Conservation (phyloP, 1,284 basidiomycete species). For the Leccinum fuscescens region DNA sequence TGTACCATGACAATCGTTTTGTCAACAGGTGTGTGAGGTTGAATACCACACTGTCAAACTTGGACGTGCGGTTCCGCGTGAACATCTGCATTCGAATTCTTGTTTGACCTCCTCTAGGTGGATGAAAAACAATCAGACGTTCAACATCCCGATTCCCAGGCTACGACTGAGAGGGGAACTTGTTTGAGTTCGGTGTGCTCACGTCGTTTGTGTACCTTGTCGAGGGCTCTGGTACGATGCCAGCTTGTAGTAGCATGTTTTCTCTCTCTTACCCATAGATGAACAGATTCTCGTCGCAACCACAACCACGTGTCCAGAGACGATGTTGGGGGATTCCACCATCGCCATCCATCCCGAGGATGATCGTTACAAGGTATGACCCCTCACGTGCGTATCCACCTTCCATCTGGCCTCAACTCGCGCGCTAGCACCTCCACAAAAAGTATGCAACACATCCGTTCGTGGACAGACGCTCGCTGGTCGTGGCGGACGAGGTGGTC, state of each 20-base stretch:
- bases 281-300: conserved; percentile 92
- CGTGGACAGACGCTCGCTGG: too few species aligned
- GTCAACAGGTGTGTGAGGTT: too few species aligned
- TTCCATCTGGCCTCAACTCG: background rate
- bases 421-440: background rate
- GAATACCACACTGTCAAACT: conserved; percentile 36
- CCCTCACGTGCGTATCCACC: background rate
- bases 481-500: too few species aligned
- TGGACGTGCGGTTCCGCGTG: conserved; percentile 62
- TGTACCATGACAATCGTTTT: too few species aligned
- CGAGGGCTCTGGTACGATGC: background rate
- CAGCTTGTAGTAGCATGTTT: background rate
- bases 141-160: conserved; percentile 55
- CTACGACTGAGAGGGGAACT: conserved; percentile 43
- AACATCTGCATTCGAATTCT: background rate
- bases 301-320: conserved; percentile 84
- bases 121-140: conserved; percentile 91
- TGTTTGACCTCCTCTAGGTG: conserved; percentile 51
- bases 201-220: background rate
- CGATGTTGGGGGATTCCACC: conserved; percentile 97
- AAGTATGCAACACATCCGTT: too few species aligned
- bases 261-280: background rate
- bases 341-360: conserved; percentile 97
- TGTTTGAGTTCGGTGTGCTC: conserved; percentile 58
- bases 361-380: conserved; percentile 70